These are phyloP conservation scores for Tolypocladium tropicale DNA, from an alignment of 2,329 filamentous ascomycete genomes.

Conservation along the genomic window DNA sequence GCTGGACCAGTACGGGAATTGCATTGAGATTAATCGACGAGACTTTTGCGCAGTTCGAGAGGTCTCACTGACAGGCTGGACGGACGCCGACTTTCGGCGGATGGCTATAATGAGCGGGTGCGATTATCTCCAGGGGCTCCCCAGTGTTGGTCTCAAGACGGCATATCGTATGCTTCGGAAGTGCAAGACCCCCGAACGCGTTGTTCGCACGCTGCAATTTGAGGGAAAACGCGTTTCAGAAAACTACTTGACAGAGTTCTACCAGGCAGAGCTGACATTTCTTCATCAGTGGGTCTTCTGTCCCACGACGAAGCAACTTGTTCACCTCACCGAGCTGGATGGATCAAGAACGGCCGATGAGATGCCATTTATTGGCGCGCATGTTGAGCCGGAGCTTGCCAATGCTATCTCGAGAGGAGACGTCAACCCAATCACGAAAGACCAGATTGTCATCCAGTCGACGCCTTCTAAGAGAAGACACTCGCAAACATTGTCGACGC, in stretches of 20 bases:
- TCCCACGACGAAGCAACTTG: conserved; percentile 57
- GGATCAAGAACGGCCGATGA: conserved; percentile 53
- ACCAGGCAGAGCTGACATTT: conserved; percentile 84
- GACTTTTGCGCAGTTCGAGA: conserved; percentile 87
- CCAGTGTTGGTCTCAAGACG: conserved; percentile 82
- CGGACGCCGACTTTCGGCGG: conserved; percentile 77
- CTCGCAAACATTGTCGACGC: conserved; percentile 21
- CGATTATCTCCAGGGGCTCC: conserved; percentile 84
- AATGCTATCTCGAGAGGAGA: conserved; percentile 69
- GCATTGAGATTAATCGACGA: conserved; percentile 79
- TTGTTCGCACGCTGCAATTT: conserved; percentile 76
- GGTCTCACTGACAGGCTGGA: conserved; percentile 83
- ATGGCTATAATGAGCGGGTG: conserved; percentile 98
- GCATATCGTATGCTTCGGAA: conserved; percentile 85
- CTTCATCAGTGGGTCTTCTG: conserved; percentile 93
- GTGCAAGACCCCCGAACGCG: conserved; percentile 75
- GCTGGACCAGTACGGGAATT: conserved; percentile 86
- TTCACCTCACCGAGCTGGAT: conserved; percentile 62
- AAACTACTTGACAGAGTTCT: conserved; percentile 72
- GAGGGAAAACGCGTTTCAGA: conserved; percentile 79
- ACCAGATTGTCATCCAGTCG: conserved; percentile 37
- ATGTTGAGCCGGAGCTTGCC: conserved; percentile 60
- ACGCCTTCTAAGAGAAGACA: conserved; percentile 32
- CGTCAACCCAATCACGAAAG: conserved; percentile 82
- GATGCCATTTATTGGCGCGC: conserved; percentile 72